Conservation (phyloP, 805 yeast genomes). For the Metschnikowia noctiluminum region DNA sequence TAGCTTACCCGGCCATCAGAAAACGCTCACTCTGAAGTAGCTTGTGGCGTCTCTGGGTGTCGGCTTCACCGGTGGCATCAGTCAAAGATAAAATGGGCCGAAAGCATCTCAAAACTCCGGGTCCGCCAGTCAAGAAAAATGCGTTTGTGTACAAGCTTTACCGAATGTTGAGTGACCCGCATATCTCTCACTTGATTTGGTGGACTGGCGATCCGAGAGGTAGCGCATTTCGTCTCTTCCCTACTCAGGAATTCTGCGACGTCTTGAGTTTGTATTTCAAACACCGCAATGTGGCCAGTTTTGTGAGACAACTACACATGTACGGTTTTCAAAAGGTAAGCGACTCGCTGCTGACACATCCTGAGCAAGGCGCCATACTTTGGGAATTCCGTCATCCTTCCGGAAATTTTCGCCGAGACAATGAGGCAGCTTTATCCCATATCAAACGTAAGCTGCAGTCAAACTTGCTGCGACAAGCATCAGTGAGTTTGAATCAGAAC, state of each 20-base stretch:
- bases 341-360: conserved; percentile 30
- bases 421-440: conserved; percentile 40
- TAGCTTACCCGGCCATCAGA: no score
- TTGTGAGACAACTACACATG: conserved; percentile 94
- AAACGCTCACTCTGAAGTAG: no score
- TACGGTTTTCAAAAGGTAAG: conserved; percentile 88
- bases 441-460: conserved; percentile 49
- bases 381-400: conserved; percentile 58
- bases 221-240: conserved; percentile 61
- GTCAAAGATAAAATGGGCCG: conserved; percentile 1
- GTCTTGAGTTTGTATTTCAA: conserved; percentile 76
- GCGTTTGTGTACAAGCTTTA: conserved; percentile 56
- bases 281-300: conserved; percentile 90
- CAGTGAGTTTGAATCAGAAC: neutral
- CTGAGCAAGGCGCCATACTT: conserved; percentile 31
- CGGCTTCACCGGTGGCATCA: neutral
- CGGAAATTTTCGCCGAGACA: conserved; percentile 49
- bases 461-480: conserved; percentile 16
- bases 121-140: conserved; percentile 42
- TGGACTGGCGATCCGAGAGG: conserved; percentile 44
- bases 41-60: no score
- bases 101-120: conserved; percentile 5
- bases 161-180: conserved; percentile 37
- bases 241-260: conserved; percentile 59
- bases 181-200: conserved; percentile 38